These are phyloP conservation scores for Yarrowia sp. DNA, from an alignment of 805 yeast species.

Conservation along the genomic window DNA sequence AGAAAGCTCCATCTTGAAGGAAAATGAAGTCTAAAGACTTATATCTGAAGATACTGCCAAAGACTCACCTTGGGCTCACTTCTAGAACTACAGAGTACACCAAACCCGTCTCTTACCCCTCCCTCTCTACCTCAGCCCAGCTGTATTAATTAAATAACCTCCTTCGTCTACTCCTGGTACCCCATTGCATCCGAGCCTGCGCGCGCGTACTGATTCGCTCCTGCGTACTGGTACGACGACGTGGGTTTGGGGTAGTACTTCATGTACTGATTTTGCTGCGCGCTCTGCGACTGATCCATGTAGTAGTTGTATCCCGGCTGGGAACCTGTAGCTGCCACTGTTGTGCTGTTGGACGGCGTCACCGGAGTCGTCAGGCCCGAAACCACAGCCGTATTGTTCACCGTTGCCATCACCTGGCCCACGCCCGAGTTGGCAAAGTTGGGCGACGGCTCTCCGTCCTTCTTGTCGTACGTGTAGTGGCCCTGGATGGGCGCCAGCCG, in stretches of 20 bases:
- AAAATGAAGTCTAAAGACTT: no score
- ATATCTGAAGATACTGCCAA: no score
- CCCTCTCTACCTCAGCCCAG: constrained; percentile 2
- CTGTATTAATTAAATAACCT: constrained; percentile 23
- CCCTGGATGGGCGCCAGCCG: constrained; percentile 31
- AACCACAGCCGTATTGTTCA: constrained; percentile 31
- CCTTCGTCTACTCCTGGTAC: constrained; percentile 21
- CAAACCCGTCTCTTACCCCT: no score
- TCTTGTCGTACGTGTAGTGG: constrained; percentile 38
- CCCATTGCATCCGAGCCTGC: constrained; percentile 22
- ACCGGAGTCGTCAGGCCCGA: constrained; percentile 30
- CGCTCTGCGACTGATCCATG: constrained; percentile 31
- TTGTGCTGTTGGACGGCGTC: constrained; percentile 19
- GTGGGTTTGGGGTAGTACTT: constrained; percentile 37
- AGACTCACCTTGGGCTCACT: no score
- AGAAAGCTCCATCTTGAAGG: no score
- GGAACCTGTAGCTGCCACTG: neutral
- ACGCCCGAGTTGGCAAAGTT: constrained; percentile 29
- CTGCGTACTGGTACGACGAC: constrained; percentile 34
- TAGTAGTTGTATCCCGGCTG: constrained; percentile 38
- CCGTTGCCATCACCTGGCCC: constrained; percentile 31
- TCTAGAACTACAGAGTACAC: no score
- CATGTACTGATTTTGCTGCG: constrained; percentile 38
- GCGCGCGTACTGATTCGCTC: constrained; percentile 13
- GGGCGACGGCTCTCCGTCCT: constrained; percentile 33